Percentiles rank a stretch among this genome's conserved stretches.
Evolutionary conservation across 306 rosid species (phyloP).

Genomic region (Vigna nakashimae): DNA sequence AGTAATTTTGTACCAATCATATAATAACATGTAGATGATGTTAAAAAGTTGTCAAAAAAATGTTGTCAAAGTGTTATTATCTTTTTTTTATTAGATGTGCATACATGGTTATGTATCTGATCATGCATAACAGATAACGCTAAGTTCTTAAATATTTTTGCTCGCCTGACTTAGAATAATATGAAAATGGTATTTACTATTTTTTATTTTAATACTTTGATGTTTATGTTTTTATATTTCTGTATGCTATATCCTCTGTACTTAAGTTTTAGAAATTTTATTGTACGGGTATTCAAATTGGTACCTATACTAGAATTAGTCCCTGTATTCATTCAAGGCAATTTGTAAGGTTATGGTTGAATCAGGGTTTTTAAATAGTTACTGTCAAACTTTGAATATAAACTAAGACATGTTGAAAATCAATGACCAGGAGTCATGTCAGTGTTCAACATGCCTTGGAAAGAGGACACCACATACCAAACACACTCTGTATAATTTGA

Average conservation of each 20-base stretch:
- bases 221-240: background rate
- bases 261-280: background rate
- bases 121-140: too few species aligned
- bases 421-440: background rate
- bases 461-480: too few species aligned
- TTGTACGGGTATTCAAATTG: background rate
- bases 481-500: background rate
- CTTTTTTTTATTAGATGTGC: background rate
- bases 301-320: background rate
- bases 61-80: too few species aligned
- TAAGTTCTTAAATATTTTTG: constrained; percentile 1
- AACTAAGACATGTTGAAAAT: background rate
- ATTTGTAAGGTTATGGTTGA: background rate
- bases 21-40: too few species aligned
- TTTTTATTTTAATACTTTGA: background rate
- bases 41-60: too few species aligned
- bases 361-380: background rate
- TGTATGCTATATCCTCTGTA: background rate
- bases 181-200: background rate
- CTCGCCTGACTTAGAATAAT: background rate
- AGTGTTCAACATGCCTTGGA: background rate
- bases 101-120: background rate
- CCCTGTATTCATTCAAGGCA: background rate
- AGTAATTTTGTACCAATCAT: too few species aligned
- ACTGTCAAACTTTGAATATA: too few species aligned